Base-by-base conservation (phyloP, 2,329 filamentous ascomycete species). In the Venturia oleaginea region DNA sequence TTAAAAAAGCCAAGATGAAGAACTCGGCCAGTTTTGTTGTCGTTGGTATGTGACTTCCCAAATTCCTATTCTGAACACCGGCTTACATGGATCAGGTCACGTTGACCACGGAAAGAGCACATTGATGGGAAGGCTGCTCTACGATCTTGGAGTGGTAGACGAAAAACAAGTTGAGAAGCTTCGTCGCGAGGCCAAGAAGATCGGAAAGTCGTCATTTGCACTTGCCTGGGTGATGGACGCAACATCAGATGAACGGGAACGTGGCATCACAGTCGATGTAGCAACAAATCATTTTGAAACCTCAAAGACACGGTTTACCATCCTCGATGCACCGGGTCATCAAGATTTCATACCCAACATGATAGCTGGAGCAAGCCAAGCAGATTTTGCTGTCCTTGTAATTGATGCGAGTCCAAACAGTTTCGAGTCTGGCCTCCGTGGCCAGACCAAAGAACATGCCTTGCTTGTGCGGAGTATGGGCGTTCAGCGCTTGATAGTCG, bases 61-160 rank as follows among this genome's bases (percentile, higher is more conserved):
- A 27, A 48, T 51, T 11, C 19, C 17, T 38, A 55, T 13, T 10
- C 24, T 6, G n/a, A 55, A 54, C 4, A 17, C n/a, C 13, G 24
- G 17, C 51, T 64, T 30, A 17, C 10, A 27, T 55, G 67, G 3
- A 64, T n/a, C 73, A 91, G 92, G 94, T 17, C 94, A 99, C 74
- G 94, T 99, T 64, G 94, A 99, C 75, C 93, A 95, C 62, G 94
- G 94, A 62, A 99, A 99, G 76, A 97, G 92, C 74, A 99, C 94
- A 6, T 82, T 99, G 43, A 97, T 99, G 93, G 94, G 93, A 0
- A 86, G 94, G n/a, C 76, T 99, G 34, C 79, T 99, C 5, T 86
- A 93, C 51, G 94, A 99, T 70, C 83, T 96, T 48, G 89, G 92
- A 66, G 89, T 92, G 32, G 86, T 99, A 7, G 90, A 96, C 69